A percentile compares a stretch with the other conserved stretches of the same genome.
These are phyloP conservation scores for Urostyla sp. DNA, from an alignment of 73 alveolate genomes.

Conservation along the genomic window DNA sequence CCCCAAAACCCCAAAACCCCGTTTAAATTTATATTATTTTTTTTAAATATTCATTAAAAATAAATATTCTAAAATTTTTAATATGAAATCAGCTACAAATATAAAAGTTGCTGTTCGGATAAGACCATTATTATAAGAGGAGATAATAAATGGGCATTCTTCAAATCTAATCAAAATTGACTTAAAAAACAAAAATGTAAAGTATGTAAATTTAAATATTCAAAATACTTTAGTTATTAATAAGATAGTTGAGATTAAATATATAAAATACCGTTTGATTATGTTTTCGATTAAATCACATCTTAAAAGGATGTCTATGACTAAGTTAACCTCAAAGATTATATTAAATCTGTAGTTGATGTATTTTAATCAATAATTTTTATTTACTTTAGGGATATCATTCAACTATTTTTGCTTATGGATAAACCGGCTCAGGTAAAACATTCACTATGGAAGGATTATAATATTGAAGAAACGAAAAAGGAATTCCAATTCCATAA, in stretches of 20 bases:
- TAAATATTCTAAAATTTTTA: too few species aligned
- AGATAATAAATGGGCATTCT: constrained; percentile 52
- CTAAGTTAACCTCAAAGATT: constrained; percentile 13
- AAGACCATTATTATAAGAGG: constrained; percentile 71
- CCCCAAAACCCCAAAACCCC: too few species aligned
- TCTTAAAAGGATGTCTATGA: constrained; percentile 49
- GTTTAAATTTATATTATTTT: too few species aligned
- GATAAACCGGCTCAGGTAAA: constrained; percentile 74
- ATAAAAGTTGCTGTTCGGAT: constrained; percentile 76
- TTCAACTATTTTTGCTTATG: constrained; percentile 72
- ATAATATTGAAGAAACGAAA: constrained; percentile 18
- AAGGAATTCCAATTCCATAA: constrained; percentile 9
- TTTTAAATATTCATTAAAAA: too few species aligned
- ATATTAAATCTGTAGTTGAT: constrained; percentile 59
- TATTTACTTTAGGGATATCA: constrained; percentile 58
- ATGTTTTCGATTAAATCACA: constrained; percentile 39
- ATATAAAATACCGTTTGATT: constrained; percentile 30
- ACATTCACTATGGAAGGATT: constrained; percentile 76
- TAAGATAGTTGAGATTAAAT: neutral
- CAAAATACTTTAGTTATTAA: constrained; percentile 12
- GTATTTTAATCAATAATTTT: neutral
- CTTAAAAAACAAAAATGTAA: constrained; percentile 62
- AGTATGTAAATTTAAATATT: constrained; percentile 37
- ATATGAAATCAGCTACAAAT: too few species aligned
- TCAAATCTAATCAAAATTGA: constrained; percentile 68